Evolutionary conservation across 495 filamentous ascomycete genomes (phyloP).

Genomic region (Aspergillus mulundensis): DNA sequence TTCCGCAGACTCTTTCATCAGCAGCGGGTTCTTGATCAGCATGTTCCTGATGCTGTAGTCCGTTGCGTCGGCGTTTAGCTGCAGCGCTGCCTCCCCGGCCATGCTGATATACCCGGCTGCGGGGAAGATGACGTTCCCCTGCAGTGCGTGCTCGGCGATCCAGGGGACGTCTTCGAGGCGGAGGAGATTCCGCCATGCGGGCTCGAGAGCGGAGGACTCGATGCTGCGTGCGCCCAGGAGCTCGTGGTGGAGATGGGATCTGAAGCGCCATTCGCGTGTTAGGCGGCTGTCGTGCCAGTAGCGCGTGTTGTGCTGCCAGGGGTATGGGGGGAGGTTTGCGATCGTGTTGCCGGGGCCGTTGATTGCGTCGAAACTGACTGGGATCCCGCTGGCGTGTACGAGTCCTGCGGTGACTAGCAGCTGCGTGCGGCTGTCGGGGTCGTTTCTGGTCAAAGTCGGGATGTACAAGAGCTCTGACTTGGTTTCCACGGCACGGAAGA

Average conservation of each 20-base stretch:
- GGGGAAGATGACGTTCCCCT: constrained; percentile 40
- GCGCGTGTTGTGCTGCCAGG: constrained; percentile 40
- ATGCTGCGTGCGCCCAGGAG: constrained; percentile 38
- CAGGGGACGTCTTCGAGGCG: constrained; percentile 38
- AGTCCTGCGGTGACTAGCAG: constrained; percentile 26
- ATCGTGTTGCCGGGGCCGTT: constrained; percentile 31
- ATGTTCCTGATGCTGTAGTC: constrained; percentile 2
- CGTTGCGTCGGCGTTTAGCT: constrained; percentile 17
- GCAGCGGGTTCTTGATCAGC: constrained; percentile 25
- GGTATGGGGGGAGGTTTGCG: constrained; percentile 42
- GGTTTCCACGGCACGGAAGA: not conserved
- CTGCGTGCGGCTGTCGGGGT: constrained; percentile 9
- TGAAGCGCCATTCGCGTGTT: constrained; percentile 39
- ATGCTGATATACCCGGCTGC: constrained; percentile 44
- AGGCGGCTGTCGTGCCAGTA: constrained; percentile 47
- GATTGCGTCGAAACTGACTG: constrained; percentile 18
- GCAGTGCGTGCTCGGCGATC: constrained; percentile 42
- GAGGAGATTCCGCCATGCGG: constrained; percentile 46
- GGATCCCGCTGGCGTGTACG: constrained; percentile 22
- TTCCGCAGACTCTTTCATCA: constrained; percentile 20
- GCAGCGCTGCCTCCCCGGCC: constrained; percentile 39
- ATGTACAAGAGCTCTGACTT: constrained; percentile 1
- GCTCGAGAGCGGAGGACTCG: constrained; percentile 35
- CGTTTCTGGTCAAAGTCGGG: constrained; percentile 7
- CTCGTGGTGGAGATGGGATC: constrained; percentile 36